Evolutionary conservation across 139 green algal species (phyloP).

Genomic region (Volvox reticuliferus): DNA sequence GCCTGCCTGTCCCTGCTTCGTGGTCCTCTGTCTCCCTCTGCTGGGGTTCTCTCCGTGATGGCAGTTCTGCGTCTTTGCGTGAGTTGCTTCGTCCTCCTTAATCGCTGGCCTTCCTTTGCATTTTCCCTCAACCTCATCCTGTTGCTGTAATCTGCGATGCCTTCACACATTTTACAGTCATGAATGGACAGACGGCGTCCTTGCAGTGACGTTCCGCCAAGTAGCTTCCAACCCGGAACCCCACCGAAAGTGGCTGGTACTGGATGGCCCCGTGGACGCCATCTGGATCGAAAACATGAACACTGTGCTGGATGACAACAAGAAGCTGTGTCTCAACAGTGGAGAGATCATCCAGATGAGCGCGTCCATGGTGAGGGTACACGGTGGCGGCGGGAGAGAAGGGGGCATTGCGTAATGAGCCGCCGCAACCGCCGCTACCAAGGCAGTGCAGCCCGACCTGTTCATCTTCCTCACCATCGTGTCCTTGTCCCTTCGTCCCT

Average conservation of each 20-base stretch:
- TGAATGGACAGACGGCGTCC: slow-evolving; percentile 87
- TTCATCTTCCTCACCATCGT: neutral
- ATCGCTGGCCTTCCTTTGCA: too few relatives aligned
- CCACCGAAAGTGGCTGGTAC: slow-evolving; percentile 79
- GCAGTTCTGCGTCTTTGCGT: too few relatives aligned
- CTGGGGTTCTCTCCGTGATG: too few relatives aligned
- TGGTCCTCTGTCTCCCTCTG: too few relatives aligned
- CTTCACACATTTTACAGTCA: slow-evolving; percentile 58
- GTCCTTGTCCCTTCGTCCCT: neutral
- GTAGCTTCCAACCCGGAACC: slow-evolving; percentile 65
- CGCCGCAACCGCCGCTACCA: neutral
- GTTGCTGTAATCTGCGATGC: neutral
- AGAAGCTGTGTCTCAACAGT: slow-evolving; percentile 89
- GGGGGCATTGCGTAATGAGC: neutral
- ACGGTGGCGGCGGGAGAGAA: neutral
- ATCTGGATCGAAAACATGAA: slow-evolving; percentile 95
- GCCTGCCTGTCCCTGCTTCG: too few relatives aligned
- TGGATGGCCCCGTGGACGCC: slow-evolving; percentile 88
- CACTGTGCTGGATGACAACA: slow-evolving; percentile 90
- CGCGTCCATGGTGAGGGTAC: slow-evolving; percentile 69
- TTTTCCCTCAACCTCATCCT: neutral
- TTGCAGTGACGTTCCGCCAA: slow-evolving; percentile 76
- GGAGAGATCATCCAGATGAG: slow-evolving; percentile 92
- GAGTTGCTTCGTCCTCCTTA: too few relatives aligned
- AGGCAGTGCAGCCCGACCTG: neutral